Base-by-base conservation (phyloP, 805 yeast genomes). In the Wickerhamomyces ciferrii region DNA sequence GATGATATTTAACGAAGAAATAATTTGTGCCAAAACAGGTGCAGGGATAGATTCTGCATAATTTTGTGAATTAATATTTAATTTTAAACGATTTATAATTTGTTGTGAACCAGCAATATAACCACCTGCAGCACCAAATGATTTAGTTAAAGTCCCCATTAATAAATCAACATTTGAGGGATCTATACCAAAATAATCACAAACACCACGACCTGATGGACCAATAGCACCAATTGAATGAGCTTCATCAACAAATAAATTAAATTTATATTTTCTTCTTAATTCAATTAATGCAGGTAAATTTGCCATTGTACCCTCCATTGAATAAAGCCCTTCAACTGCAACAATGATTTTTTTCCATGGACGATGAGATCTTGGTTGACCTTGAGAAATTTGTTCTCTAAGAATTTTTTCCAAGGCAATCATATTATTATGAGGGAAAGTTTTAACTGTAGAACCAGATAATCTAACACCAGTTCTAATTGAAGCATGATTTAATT, bases 191-290 rank as follows among this genome's bases (percentile, higher is more conserved):
- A 87, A 94, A 68, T 88, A 87, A 61, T 94, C 98, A 70, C 97
- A 91, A 34, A 94, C 85, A 61, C 99, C 99, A 61, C 87, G 83
- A 41, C 99, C 99, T 44, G 69, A 69, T 39, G 95, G 94, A 25
- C 99, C 99, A 69, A 94, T 76, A n/a, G 99, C 99, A 58, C 99
- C 99, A 59, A 94, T 85, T 5, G 98, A 92, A 66, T 94, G 99
- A 13, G 99, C 99, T 67, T 94, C 99, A 65, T 94, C 99, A 51
- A 95, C 87, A 60, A 87, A 94, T 44, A 94, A 69, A 61, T 87
- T 88, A 61, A 92, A 87, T 59, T 89, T 89, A 71, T 95, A 94
- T 62, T 87, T 87, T 35, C 86, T 77, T 58, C 85, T 83, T 51
- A 91, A 71, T 55, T 76, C 85, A 24, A 91, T 76, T 40, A 91